Base-by-base conservation (phyloP, 352 stramenopile species). In the Pythium sp. region DNA sequence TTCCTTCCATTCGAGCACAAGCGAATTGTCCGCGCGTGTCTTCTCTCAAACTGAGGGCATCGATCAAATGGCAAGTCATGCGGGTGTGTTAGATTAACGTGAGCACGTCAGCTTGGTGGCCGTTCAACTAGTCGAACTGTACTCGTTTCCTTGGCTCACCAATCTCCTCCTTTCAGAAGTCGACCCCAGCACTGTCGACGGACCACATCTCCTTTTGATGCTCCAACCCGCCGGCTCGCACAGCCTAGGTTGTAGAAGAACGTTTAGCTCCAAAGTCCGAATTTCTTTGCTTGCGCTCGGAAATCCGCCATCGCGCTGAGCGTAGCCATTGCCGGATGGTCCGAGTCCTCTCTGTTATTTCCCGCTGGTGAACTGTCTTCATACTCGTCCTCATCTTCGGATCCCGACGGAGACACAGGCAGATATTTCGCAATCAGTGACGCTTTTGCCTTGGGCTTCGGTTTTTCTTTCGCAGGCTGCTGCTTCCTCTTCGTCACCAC, bases 261-360 rank as follows among this genome's bases (percentile, higher is more conserved):
- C 41, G 4, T 49, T 58, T 75, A 85, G 61, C 70, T 86, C 78
- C 78, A 86, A 1, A 86, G 64, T 4, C 78, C 76, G 8, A 86
- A 67, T n/a, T 74, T 69, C 36, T 78, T 81, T 0, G 76, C 76
- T 30, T 80, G 78, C 32, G 61, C 55, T 56, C 76, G 76, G n/a
- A 86, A 73, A 28, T 78, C 76, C 24, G 78, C 69, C 32, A 86
- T 74, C 57, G 57, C 65, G 0, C n/a, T 34, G 12, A 8, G 66
- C n/a, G 32, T 15, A 2, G 22, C 24, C 20, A 55, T 14, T 20
- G 30, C 3, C 55, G 47, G 32, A 26, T n/a, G 46, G 14, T 64
- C n/a, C 0, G 55, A 46, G 3, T 18, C 20, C 38, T 47, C 30
- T 43, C 38, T 22, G 59, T 41, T 55, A 53, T 30, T 69, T 61